These are phyloP conservation scores for Lasiodiplodia sp. DNA, from an alignment of 2,329 filamentous ascomycete species.

Conservation along the genomic window DNA sequence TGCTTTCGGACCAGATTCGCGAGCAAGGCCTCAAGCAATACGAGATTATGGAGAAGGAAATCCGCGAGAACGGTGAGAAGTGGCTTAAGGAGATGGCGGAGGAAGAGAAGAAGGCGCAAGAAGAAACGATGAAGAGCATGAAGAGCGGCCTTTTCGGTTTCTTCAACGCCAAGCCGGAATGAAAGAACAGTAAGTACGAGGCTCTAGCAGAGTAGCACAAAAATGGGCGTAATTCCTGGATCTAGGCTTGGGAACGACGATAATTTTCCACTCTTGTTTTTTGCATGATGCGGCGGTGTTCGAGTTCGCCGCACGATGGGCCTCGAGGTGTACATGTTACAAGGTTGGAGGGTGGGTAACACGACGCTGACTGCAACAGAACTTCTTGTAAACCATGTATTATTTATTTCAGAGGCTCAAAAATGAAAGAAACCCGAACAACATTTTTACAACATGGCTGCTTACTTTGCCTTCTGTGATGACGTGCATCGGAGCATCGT, in stretches of 20 bases:
- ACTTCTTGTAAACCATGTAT: slow-evolving; percentile 27
- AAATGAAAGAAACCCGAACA: slow-evolving; percentile 4
- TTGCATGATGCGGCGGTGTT: slow-evolving; percentile 11
- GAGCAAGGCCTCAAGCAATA: slow-evolving; percentile 93
- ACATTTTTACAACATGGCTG: background rate
- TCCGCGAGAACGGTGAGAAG: slow-evolving; percentile 90
- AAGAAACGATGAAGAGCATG: slow-evolving; percentile 92
- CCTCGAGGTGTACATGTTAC: slow-evolving; percentile 1
- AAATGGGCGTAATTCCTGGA: slow-evolving; percentile 8
- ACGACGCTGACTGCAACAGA: slow-evolving; percentile 20
- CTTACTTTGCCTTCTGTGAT: background rate
- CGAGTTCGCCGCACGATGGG: background rate
- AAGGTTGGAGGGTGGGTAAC: slow-evolving; percentile 1
- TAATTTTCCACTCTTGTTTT: slow-evolving; percentile 17
- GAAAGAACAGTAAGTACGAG: background rate
- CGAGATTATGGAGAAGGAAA: slow-evolving; percentile 86
- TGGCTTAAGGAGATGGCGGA: slow-evolving; percentile 94
- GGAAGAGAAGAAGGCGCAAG: slow-evolving; percentile 85
- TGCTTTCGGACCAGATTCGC: slow-evolving; percentile 92
- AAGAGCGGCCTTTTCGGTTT: slow-evolving; percentile 75
- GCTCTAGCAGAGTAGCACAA: background rate
- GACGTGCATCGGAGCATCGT: background rate
- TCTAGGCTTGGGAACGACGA: background rate
- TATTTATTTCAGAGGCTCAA: slow-evolving; percentile 16
- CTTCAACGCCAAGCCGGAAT: slow-evolving; percentile 47